Base-by-base conservation (phyloP, 1,284 basidiomycete genomes). In the Hymenochaete sp. region DNA sequence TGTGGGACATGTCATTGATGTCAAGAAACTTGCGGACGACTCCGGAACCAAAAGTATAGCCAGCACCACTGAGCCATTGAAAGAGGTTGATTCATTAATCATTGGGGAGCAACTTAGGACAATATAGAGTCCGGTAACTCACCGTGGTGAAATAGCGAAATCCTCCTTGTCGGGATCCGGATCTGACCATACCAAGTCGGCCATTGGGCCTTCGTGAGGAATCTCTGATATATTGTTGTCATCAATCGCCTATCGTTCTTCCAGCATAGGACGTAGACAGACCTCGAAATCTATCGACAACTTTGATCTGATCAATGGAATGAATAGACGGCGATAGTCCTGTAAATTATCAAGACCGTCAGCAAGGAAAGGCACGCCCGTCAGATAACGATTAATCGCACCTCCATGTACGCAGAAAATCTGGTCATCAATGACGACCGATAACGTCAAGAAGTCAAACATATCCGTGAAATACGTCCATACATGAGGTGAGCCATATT, bases 381-480 rank as follows among this genome's bases (percentile, higher is more conserved):
- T 42, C 26, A 45, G 44, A 21, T 46, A 31, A 38, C 43, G 41
- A 25, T 39, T 39, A 27, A 14, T 14, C 36, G 28, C 38, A 85
- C 92, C 95, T 55, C 95, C 95, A 58, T 99, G 95, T 2, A 99
- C 95, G 59, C 96, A 99, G 63, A 99, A 98, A 72, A 99, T 98
- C 59, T 84, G 85, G 70, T 98, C 91, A 67, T 99, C 96, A 58
- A 99, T 98, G 50, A 99, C 95, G 48, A 96, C 93, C 28, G 89
- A 93, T 42, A 99, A 72, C 5, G 96, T 98, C 53, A 99, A 67
- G 66, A 95, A 98, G 72, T 99, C 96, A 65, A 99, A 99, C 96
- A 99, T 98, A 69, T 99, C 96, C 50, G 96, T 98, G 60, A 98
- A 98, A 65, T 98, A 98, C 29, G 91, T 93, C 96, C 96, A 99